Conservation (phyloP, 78 protist species). For the Dictyostelium brefeldianum region DNA sequence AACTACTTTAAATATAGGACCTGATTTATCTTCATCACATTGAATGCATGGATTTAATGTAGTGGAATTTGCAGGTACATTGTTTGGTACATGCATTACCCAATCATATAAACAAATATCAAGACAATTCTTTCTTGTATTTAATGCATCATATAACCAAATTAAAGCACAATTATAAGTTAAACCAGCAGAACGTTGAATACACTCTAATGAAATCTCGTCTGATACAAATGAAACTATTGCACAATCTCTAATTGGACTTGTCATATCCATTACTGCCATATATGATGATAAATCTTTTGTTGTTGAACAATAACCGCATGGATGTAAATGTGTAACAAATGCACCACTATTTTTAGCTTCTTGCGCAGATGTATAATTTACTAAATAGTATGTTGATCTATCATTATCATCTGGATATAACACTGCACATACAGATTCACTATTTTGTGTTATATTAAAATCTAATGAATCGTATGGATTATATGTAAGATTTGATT, state of each 20-base stretch:
- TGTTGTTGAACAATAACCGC: constrained; percentile 81
- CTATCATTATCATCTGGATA: constrained; percentile 62
- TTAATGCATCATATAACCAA: constrained; percentile 81
- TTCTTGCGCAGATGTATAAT: constrained; percentile 46
- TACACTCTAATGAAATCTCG: constrained; percentile 57
- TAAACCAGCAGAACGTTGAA: constrained; percentile 64
- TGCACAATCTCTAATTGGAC: constrained; percentile 83
- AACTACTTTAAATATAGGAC: constrained; percentile 82
- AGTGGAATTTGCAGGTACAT: constrained; percentile 79
- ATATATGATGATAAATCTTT: constrained; percentile 78
- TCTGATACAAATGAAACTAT: constrained; percentile 53
- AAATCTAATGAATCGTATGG: constrained; percentile 60
- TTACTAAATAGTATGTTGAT: constrained; percentile 46
- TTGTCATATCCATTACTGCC: constrained; percentile 69
- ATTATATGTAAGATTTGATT: constrained; percentile 18
- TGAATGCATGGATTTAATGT: constrained; percentile 77
- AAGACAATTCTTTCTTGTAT: constrained; percentile 70
- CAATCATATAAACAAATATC: constrained; percentile 74
- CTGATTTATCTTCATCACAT: constrained; percentile 88
- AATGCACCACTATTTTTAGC: constrained; percentile 78
- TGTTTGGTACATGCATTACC: constrained; percentile 76
- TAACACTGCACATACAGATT: constrained; percentile 78
- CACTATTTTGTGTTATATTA: constrained; percentile 39
- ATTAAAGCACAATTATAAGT: constrained; percentile 78
- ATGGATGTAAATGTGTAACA: constrained; percentile 81